phyloP scores from a whole-genome alignment of 2,329 filamentous ascomycete species.

The Exophiala dermatitidis region DNA sequence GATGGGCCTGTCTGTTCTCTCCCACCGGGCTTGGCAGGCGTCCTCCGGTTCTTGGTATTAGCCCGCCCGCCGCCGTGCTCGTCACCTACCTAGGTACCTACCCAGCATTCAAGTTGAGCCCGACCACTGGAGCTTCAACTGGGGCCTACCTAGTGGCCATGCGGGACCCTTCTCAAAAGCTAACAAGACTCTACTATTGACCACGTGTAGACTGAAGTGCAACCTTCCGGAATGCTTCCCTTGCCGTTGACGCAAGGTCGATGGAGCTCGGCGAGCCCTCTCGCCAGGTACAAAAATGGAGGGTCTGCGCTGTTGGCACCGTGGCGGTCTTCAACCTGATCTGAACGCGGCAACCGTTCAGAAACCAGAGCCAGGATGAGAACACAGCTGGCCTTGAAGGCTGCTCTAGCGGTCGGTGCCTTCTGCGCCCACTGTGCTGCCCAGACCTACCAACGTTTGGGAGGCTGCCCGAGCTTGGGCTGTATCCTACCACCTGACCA shows the following conservation, averaged over 20 bases:
- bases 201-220: not conserved
- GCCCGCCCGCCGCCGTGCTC: conserved; percentile 1
- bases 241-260: not conserved
- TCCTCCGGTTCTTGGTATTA: conserved; percentile 7
- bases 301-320: not conserved
- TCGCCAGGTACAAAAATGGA: not conserved
- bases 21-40: conserved; percentile 6
- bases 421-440: conserved; percentile 30
- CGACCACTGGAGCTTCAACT: too few species aligned
- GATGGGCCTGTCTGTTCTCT: conserved; percentile 5
- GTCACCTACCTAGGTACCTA: too few species aligned
- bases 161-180: too few species aligned
- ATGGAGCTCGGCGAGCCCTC: not conserved
- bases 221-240: not conserved
- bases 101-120: too few species aligned
- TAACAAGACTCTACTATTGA: too few species aligned
- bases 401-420: conserved; percentile 14
- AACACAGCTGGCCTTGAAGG: conserved; percentile 12
- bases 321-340: not conserved
- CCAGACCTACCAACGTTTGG: conserved; percentile 51
- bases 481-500: conserved; percentile 54
- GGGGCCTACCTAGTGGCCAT: too few species aligned
- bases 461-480: conserved; percentile 50
- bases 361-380: conserved; percentile 3
- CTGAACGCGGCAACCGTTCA: too few species aligned